A percentile compares a stretch with the other conserved stretches of the same genome.
These are phyloP conservation scores for Bassia scoparia DNA, from an alignment of 148 eudicot species.

Conservation along the genomic window DNA sequence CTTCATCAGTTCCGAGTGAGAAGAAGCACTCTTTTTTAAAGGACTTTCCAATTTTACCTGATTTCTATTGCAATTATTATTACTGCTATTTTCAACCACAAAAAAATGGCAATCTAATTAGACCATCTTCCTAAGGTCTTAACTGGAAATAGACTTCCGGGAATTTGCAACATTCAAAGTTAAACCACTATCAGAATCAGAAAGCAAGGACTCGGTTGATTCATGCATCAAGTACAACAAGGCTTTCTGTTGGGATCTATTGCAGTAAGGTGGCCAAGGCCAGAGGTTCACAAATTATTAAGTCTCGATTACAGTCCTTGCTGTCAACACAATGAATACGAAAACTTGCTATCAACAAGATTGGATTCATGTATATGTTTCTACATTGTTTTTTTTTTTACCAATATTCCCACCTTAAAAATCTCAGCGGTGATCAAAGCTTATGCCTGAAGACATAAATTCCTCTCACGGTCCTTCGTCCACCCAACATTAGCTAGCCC, in stretches of 20 bases:
- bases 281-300: background rate
- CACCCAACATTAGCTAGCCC: slow-evolving; percentile 57
- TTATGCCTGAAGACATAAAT: slow-evolving; percentile 48
- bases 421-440: background rate
- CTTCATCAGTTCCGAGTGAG: no score
- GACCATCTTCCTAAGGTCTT: no score
- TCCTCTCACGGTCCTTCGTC: slow-evolving; percentile 56
- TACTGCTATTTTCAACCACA: no score
- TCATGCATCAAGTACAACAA: background rate
- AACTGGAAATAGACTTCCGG: no score
- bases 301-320: background rate
- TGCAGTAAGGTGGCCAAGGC: no score
- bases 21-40: no score
- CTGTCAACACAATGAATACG: slow-evolving; percentile 8
- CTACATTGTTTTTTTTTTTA: background rate
- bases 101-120: no score
- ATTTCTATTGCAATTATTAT: no score
- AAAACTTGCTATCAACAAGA: slow-evolving; percentile 3
- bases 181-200: no score
- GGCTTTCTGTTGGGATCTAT: background rate
- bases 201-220: background rate
- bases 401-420: slow-evolving; percentile 5
- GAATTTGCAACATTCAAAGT: no score
- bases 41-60: no score
- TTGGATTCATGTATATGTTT: background rate